These are phyloP conservation scores for Noccaea caerulescens DNA, from an alignment of 345 rosid species.

Conservation along the genomic window DNA sequence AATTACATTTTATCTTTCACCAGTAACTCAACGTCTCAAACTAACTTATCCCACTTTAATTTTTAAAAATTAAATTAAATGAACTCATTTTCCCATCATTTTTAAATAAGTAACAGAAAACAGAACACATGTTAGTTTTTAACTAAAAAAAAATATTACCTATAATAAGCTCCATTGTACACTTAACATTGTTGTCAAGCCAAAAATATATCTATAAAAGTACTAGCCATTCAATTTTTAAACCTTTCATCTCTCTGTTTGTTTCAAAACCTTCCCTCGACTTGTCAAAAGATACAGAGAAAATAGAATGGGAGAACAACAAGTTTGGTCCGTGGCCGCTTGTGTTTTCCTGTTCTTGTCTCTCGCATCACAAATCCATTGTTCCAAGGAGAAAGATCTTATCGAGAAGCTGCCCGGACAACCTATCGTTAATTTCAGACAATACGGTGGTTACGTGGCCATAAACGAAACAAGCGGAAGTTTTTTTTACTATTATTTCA, in stretches of 20 bases:
- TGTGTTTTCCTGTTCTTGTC: constrained; percentile 13
- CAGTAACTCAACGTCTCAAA: no score
- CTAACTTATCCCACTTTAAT: no score
- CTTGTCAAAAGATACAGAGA: background rate
- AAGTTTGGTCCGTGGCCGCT: background rate
- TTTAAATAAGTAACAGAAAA: no score
- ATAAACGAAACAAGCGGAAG: constrained; percentile 54
- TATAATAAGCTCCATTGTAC: no score
- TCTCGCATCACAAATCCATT: constrained; percentile 15
- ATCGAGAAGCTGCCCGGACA: constrained; percentile 60
- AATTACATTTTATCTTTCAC: no score
- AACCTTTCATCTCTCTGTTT: background rate
- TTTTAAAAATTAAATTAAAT: no score
- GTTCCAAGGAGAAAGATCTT: constrained; percentile 54
- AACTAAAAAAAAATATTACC: no score
- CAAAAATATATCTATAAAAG: no score
- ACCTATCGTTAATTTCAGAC: constrained; percentile 51
- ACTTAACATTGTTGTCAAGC: no score
- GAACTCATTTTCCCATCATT: no score
- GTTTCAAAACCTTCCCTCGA: background rate
- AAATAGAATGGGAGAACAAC: constrained; percentile 13
- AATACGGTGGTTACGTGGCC: constrained; percentile 64
- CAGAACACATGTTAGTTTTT: no score
- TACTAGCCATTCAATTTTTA: background rate
- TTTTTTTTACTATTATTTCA: constrained; percentile 63